These are phyloP conservation scores for Pyrenophora teres DNA, from an alignment of 2,329 filamentous ascomycete genomes.

Conservation along the genomic window DNA sequence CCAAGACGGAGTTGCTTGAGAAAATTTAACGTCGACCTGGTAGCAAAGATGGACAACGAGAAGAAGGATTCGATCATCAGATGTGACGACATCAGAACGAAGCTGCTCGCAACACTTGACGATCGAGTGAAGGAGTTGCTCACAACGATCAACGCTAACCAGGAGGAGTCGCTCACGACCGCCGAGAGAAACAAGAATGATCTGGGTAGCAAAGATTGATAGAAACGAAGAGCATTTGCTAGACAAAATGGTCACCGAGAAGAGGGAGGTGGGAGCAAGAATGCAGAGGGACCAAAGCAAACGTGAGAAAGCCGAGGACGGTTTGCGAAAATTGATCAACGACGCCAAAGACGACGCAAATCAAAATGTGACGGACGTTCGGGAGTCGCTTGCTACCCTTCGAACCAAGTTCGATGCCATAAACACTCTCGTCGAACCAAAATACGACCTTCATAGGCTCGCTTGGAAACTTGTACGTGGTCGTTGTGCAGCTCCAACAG, in stretches of 20 bases:
- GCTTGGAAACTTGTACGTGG: constrained; percentile 1
- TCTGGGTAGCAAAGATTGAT: too few relatives aligned
- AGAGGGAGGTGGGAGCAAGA: constrained; percentile 5
- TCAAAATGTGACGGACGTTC: background rate
- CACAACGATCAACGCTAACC: too few relatives aligned
- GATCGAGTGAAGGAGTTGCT: too few relatives aligned
- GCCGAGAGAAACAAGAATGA: too few relatives aligned
- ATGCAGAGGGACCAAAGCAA: constrained; percentile 2
- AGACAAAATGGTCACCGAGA: background rate
- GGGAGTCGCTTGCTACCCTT: background rate
- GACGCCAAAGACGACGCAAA: background rate
- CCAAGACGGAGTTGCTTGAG: too few relatives aligned
- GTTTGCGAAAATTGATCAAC: background rate
- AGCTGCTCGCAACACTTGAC: too few relatives aligned
- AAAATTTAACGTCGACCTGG: too few relatives aligned
- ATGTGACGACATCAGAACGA: too few relatives aligned
- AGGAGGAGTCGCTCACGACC: too few relatives aligned
- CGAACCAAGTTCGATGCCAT: constrained; percentile 9
- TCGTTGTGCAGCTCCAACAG: constrained; percentile 12
- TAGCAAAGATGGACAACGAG: too few relatives aligned
- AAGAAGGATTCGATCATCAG: too few relatives aligned
- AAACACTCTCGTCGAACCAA: constrained; percentile 7
- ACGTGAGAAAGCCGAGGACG: background rate
- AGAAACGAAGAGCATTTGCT: too few relatives aligned
- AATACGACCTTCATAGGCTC: constrained; percentile 9